Evolutionary conservation across 805 yeast species (phyloP), one percentile per base, ranked within the genome.

Genomic region (Pichia sporocuriosa): DNA sequence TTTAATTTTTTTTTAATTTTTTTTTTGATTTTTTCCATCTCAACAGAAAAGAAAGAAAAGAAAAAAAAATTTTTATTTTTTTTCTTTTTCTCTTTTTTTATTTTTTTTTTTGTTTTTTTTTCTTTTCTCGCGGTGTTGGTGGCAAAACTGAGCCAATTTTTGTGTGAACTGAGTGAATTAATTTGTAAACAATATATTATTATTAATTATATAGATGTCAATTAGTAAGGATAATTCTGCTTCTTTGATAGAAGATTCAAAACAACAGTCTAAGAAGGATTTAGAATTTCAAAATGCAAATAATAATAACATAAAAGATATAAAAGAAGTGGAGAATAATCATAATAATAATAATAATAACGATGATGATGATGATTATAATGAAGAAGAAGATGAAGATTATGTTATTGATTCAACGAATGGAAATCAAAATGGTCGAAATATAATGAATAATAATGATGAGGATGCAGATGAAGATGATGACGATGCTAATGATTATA

Each of bases 371-470:
- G 72, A 68, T 13, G 74, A 66, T 34, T 75, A 75, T 54, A 58
- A 68, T 25, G 81, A 75, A 50, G 72, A 75, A 13, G 79, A 71
- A 28, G 83, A 77, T 49, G 79, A 73, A 45, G 83, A 77, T 50
- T 77, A 67, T 52, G 65, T n/a, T n/a, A n/a, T 72, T 12, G 32
- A 27, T 13, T 17, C 11, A 4, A n/a, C 1, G 17, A 13, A 8
- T 4, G 28, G 13, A 20, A 29, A 13, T 7, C 37, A 39, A 9
- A 39, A 28, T 15, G 43, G 34, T 13, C 50, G 22, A 9, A 39
- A 40, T 13, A 47, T 32, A 9, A 48, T 51, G 31, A 62, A 45
- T 23, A 56, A 54, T 32, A 43, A 55, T 19, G 66, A 63, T 4
- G 64, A 57, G 0, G 66, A 57, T 6, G 73, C 61, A 3, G 68